These are phyloP conservation scores for Paramyrothecium sp. DNA, from an alignment of 2,329 filamentous ascomycete species.

Conservation along the genomic window DNA sequence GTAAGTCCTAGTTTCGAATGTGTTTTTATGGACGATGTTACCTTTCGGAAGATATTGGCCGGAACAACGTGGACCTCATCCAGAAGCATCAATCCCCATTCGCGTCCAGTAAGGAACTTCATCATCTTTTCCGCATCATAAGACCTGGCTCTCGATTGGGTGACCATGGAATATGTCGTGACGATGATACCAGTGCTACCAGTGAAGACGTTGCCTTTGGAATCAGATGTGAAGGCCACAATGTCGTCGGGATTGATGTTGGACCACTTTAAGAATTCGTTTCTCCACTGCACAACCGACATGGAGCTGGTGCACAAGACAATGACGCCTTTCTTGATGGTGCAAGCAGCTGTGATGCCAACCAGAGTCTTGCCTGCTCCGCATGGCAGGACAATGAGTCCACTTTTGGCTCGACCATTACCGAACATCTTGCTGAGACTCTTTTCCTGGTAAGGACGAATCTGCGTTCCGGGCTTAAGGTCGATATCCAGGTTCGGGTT, in stretches of 20 bases:
- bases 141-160: conserved; percentile 79
- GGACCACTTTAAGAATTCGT: conserved; percentile 97
- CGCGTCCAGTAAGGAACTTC: conserved; percentile 82
- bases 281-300: conserved; percentile 95
- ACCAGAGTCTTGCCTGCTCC: conserved; percentile 96
- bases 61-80: conserved; percentile 98
- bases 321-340: conserved; percentile 94
- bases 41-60: conserved; percentile 92
- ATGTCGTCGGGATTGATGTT: conserved; percentile 92
- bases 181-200: conserved; percentile 95
- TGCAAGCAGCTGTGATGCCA: conserved; percentile 97
- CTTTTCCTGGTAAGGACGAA: conserved; percentile 94
- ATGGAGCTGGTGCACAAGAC: conserved; percentile 96
- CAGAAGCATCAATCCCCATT: conserved; percentile 96
- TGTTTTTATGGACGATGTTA: conserved; percentile 88
- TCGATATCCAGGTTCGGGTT: conserved; percentile 95
- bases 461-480: conserved; percentile 82
- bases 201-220: conserved; percentile 76
- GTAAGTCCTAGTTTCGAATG: conserved; percentile 95
- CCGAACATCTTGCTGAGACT: conserved; percentile 99
- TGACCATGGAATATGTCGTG: conserved; percentile 99
- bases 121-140: conserved; percentile 97
- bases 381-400: conserved; percentile 94
- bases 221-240: conserved; percentile 90
- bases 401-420: conserved; percentile 94